These are phyloP conservation scores for Neonectria magnoliae DNA, from an alignment of 2,329 filamentous ascomycete genomes.

Conservation along the genomic window DNA sequence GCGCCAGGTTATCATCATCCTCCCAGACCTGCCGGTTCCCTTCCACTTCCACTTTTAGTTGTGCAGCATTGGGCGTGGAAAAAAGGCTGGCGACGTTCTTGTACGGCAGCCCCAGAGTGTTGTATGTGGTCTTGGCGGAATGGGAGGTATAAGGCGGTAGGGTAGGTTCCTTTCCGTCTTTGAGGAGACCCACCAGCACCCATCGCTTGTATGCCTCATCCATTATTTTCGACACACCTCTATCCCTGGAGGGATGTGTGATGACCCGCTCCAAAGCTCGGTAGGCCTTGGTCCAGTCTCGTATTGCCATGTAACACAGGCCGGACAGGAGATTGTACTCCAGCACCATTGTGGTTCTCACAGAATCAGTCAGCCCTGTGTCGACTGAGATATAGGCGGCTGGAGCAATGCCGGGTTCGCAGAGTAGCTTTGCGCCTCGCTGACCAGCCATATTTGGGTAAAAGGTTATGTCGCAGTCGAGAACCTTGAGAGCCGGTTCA, in stretches of 20 bases:
- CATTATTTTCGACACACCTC: slow-evolving; percentile 79
- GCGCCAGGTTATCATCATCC: slow-evolving; percentile 76
- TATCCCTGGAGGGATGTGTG: slow-evolving; percentile 71
- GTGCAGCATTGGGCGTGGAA: slow-evolving; percentile 60
- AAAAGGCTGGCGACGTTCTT: slow-evolving; percentile 76
- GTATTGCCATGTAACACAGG: slow-evolving; percentile 70
- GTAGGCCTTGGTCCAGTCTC: slow-evolving; percentile 70
- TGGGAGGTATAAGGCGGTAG: slow-evolving; percentile 66
- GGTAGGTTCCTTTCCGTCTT: slow-evolving; percentile 66
- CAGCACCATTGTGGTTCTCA: slow-evolving; percentile 65
- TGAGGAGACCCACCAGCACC: slow-evolving; percentile 79
- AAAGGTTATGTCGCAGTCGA: slow-evolving; percentile 74
- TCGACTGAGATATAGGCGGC: slow-evolving; percentile 67
- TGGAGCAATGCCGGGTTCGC: slow-evolving; percentile 57
- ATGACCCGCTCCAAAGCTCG: slow-evolving; percentile 72
- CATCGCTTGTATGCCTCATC: slow-evolving; percentile 93
- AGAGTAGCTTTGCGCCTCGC: slow-evolving; percentile 52
- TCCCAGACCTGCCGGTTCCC: slow-evolving; percentile 68
- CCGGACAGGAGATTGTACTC: slow-evolving; percentile 74
- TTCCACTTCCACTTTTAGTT: slow-evolving; percentile 72
- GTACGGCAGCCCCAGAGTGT: slow-evolving; percentile 74
- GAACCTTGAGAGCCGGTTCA: slow-evolving; percentile 65
- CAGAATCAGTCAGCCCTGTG: slow-evolving; percentile 64
- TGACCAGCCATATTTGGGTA: slow-evolving; percentile 62
- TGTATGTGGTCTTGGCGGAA: slow-evolving; percentile 65